Conservation (phyloP, 768 basidiomycete genomes). For the Mycena pura region DNA sequence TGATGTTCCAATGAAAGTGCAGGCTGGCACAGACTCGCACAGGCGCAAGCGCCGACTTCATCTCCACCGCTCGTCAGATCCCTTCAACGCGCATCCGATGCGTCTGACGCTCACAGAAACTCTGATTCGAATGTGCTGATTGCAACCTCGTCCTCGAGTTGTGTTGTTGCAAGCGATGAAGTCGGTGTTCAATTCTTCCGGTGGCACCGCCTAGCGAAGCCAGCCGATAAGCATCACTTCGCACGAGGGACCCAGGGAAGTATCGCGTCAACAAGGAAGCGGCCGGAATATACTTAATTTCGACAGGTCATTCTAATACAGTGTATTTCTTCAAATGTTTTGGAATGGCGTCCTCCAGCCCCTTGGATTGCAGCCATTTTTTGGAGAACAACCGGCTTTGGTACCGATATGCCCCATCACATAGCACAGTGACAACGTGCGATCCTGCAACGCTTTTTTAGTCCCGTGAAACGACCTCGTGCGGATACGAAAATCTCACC, state of each 20-base stretch:
- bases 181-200: too few species aligned
- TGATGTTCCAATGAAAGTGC: background rate
- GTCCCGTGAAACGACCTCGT: background rate
- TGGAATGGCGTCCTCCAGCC: conserved; percentile 79
- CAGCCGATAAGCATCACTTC: too few species aligned
- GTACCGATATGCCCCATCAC: conserved; percentile 97
- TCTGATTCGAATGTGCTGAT: too few species aligned
- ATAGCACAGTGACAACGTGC: conserved; percentile 86
- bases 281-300: background rate
- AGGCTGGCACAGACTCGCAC: background rate
- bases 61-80: too few species aligned
- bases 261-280: too few species aligned
- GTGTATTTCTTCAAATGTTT: conserved; percentile 86
- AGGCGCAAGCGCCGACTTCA: background rate
- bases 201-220: too few species aligned
- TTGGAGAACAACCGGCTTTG: conserved; percentile 96
- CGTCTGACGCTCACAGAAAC: background rate
- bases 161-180: too few species aligned
- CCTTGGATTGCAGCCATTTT: conserved; percentile 87
- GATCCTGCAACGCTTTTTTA: conserved; percentile 56
- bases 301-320: conserved; percentile 69
- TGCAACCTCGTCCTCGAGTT: too few species aligned
- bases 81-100: background rate
- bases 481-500: conserved; percentile 50
- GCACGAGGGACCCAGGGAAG: too few species aligned